These are phyloP conservation scores for Xylaria curta DNA, from an alignment of 495 filamentous ascomycete genomes.

Conservation along the genomic window DNA sequence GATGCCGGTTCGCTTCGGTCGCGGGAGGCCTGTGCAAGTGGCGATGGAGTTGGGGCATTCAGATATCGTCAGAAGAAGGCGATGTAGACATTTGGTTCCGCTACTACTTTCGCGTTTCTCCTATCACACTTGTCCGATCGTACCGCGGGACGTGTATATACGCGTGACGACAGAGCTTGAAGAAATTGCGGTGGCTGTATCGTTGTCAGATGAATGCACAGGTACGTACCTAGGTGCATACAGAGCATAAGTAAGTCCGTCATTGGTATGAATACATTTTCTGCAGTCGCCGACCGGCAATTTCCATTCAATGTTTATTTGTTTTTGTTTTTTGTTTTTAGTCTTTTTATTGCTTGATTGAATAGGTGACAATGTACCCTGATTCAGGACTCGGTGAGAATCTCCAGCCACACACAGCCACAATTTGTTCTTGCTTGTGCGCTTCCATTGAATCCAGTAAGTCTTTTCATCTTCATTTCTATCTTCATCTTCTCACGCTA, in stretches of 20 bases:
- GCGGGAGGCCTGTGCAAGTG: not conserved
- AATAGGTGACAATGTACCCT: not conserved
- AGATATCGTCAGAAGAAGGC: not conserved
- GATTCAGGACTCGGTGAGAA: not conserved
- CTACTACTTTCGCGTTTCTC: not conserved
- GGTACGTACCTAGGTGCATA: too few species aligned
- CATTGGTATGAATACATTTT: too few species aligned
- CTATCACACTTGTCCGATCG: not conserved
- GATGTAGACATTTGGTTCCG: not conserved
- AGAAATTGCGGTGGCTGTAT: not conserved
- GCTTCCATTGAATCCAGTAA: not conserved
- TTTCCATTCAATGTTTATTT: too few species aligned
- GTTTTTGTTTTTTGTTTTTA: too few species aligned
- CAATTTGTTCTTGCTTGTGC: not conserved
- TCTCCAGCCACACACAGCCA: constrained; percentile 3
- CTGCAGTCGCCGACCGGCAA: too few species aligned
- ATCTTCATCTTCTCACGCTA: not conserved
- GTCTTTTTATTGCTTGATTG: too few species aligned
- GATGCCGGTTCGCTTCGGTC: not conserved
- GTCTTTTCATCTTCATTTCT: not conserved
- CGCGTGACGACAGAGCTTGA: not conserved
- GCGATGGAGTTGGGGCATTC: not conserved
- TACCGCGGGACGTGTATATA: not conserved
- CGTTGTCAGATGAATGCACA: not conserved
- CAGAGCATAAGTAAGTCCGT: too few species aligned